These are phyloP conservation scores for Neopestalotiopsis sp. DNA, from an alignment of 2,329 filamentous ascomycete genomes.

Conservation along the genomic window DNA sequence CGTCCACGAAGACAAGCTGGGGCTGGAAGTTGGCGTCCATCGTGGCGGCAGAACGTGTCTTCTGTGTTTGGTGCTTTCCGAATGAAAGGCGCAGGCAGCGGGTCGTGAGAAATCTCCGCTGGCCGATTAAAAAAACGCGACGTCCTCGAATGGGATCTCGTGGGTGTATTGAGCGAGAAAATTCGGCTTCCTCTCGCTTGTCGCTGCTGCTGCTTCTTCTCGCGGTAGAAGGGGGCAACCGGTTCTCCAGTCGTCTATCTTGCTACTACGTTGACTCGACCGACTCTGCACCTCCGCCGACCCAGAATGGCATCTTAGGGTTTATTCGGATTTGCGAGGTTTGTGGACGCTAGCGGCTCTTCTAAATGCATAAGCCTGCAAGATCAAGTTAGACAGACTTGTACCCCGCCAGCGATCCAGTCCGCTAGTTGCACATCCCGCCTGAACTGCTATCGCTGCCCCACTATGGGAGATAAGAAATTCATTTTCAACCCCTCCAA, in stretches of 20 bases:
- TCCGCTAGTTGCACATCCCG: neutral
- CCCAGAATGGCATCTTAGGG: constrained; percentile 10
- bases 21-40: constrained; percentile 49
- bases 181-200: constrained; percentile 3
- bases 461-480: constrained; percentile 10
- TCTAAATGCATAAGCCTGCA: neutral
- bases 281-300: neutral
- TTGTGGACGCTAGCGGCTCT: constrained; percentile 13
- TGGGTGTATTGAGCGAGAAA: neutral
- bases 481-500: constrained; percentile 9
- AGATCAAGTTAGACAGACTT: neutral
- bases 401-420: neutral
- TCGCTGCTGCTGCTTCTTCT: constrained; percentile 7
- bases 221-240: constrained; percentile 11
- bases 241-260: constrained; percentile 6
- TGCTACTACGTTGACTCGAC: neutral
- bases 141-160: constrained; percentile 7
- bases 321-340: constrained; percentile 16
- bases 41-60: neutral
- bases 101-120: neutral
- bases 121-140: neutral
- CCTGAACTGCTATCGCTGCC: neutral
- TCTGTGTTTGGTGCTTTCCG: neutral
- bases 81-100: neutral
- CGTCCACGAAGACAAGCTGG: constrained; percentile 80